Conservation (phyloP, 305 asterid species). For the Fraxinus angustifolia region DNA sequence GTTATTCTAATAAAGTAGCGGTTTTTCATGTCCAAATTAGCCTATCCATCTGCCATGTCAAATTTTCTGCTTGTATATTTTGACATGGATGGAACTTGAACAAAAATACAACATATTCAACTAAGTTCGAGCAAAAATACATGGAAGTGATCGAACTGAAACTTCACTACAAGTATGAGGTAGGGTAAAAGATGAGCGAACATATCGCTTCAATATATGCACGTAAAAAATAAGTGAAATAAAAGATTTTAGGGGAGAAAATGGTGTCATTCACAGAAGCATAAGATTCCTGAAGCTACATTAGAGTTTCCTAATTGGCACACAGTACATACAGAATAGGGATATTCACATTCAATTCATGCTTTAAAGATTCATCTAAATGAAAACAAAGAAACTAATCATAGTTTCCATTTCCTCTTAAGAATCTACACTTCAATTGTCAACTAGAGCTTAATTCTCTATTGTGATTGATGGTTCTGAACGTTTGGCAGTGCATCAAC, state of each 20-base stretch:
- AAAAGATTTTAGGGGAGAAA: background rate
- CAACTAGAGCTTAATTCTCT: conserved; percentile 28
- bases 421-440: conserved; percentile 22
- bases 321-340: background rate
- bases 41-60: background rate
- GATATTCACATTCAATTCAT: background rate
- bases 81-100: background rate
- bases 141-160: background rate
- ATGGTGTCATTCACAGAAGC: background rate
- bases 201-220: background rate
- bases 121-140: background rate
- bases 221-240: background rate
- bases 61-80: background rate
- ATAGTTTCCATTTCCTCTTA: background rate
- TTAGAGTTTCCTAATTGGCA: background rate
- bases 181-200: background rate
- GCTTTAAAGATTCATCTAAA: background rate
- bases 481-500: conserved; percentile 17
- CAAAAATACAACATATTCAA: background rate
- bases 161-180: background rate
- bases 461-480: conserved; percentile 8
- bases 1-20: background rate
- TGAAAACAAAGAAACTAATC: conserved; percentile 2
- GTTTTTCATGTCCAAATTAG: background rate
- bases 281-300: background rate